phyloP scores from a whole-genome alignment of 805 yeast genomes.

The Zygosaccharomyces pseudorouxii region DNA sequence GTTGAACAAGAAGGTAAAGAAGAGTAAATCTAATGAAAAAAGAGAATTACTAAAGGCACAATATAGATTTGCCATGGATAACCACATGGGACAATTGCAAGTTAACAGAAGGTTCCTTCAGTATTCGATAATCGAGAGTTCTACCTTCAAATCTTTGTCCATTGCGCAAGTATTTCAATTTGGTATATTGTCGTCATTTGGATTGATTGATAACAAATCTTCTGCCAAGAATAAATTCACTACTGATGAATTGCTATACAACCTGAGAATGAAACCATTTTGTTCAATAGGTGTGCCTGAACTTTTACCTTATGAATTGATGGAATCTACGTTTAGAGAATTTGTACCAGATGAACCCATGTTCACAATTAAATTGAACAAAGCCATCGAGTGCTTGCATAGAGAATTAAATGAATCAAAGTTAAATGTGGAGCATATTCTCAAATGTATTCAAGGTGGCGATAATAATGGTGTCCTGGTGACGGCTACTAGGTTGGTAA shows the following conservation, averaged over 20 bases:
- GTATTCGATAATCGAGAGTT: conserved; percentile 22
- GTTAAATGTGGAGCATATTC: conserved; percentile 14
- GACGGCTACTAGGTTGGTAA: conserved; percentile 29
- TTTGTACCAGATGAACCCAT: conserved; percentile 20
- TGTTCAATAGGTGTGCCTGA: conserved; percentile 75
- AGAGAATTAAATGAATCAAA: conserved; percentile 18
- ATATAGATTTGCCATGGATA: conserved; percentile 33
- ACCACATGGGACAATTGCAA: conserved; percentile 37
- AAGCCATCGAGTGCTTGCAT: conserved; percentile 17
- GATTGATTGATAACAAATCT: conserved; percentile 23
- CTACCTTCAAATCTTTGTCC: conserved; percentile 29
- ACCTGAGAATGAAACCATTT: conserved; percentile 72
- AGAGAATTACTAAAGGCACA: conserved; percentile 39
- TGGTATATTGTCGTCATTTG: conserved; percentile 24
- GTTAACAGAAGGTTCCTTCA: conserved; percentile 26
- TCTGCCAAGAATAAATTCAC: conserved; percentile 29
- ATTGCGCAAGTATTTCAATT: conserved; percentile 36
- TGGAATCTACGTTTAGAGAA: conserved; percentile 24
- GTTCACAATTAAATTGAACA: conserved; percentile 17
- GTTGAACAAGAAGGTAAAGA: conserved; percentile 41
- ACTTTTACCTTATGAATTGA: conserved; percentile 44
- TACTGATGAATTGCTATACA: conserved; percentile 37
- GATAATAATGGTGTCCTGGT: conserved; percentile 19
- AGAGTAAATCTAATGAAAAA: conserved; percentile 48
- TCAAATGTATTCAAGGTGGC: conserved; percentile 21